phyloP scores from a whole-genome alignment of 257 asterid species.

The Osmanthus fragrans region DNA sequence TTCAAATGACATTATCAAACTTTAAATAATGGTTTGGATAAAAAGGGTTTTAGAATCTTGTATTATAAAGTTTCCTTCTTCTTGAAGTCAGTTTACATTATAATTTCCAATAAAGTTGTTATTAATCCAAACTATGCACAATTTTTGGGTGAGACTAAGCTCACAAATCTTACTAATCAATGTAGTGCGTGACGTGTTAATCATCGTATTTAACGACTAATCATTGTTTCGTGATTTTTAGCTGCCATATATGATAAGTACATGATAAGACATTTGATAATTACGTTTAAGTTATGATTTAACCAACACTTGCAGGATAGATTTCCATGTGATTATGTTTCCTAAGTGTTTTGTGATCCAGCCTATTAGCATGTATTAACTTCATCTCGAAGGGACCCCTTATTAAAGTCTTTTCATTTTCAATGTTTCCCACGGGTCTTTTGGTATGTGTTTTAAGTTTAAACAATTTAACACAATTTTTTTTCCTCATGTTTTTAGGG shows the following conservation, averaged over 20 bases:
- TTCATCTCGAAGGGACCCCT: constrained; percentile 59
- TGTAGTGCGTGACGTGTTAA: neutral
- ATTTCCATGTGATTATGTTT: constrained; percentile 78
- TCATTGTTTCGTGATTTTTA: constrained; percentile 38
- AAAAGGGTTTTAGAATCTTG: neutral
- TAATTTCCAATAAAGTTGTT: constrained; percentile 4
- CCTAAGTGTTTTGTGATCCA: constrained; percentile 51
- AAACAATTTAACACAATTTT: neutral
- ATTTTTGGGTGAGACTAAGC: constrained; percentile 23
- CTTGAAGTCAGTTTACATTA: constrained; percentile 32
- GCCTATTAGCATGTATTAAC: constrained; percentile 42
- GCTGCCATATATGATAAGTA: constrained; percentile 39
- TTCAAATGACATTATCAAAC: constrained; percentile 47
- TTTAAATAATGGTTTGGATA: constrained; percentile 30
- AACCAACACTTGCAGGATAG: constrained; percentile 50
- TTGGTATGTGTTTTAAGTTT: constrained; percentile 38
- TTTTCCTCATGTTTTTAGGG: neutral
- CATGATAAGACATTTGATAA: constrained; percentile 54
- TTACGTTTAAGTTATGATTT: constrained; percentile 55
- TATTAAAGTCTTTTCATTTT: constrained; percentile 31
- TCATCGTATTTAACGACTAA: constrained; percentile 24
- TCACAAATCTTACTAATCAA: neutral
- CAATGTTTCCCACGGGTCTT: constrained; percentile 56
- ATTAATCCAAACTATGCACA: constrained; percentile 2
- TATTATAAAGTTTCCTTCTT: constrained; percentile 28